Conservation (phyloP, 2,329 filamentous ascomycete species). For the Endothia cerciana region DNA sequence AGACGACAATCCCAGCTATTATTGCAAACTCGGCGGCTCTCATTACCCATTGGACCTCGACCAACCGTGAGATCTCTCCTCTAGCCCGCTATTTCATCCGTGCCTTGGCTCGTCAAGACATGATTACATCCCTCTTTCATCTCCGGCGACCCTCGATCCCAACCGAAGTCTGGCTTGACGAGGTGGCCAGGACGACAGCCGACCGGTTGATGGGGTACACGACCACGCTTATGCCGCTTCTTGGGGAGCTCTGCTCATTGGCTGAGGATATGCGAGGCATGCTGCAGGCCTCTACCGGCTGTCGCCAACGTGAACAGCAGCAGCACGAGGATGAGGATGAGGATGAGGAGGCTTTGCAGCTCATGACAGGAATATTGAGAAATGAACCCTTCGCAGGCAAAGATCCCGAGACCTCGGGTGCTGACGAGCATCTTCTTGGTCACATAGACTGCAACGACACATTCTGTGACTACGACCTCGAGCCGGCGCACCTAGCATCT, state of each 20-base stretch:
- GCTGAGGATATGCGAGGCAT: constrained; percentile 35
- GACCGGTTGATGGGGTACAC: constrained; percentile 41
- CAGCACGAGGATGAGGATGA: not conserved
- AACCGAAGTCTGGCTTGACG: constrained; percentile 36
- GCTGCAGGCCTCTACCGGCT: not conserved
- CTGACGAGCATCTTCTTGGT: not conserved
- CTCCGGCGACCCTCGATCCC: constrained; percentile 34
- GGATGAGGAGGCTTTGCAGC: not conserved
- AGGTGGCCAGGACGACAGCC: constrained; percentile 30
- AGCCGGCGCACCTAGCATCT: not conserved
- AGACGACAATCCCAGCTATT: constrained; percentile 34
- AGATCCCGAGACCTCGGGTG: not conserved
- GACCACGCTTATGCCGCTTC: constrained; percentile 37
- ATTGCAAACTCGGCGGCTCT: constrained; percentile 34
- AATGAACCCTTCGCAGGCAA: not conserved
- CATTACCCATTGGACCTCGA: constrained; percentile 34
- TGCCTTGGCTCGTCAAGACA: constrained; percentile 38
- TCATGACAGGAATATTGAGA: not conserved
- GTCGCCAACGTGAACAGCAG: not conserved
- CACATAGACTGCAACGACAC: not conserved
- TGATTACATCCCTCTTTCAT: constrained; percentile 36
- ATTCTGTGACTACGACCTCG: not conserved
- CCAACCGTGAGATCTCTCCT: constrained; percentile 33
- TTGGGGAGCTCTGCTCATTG: constrained; percentile 36
- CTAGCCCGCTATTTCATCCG: constrained; percentile 39